Percentiles rank a stretch among this genome's conserved stretches.
Evolutionary conservation across 345 rosid species (phyloP).

Genomic region (Salix koriyanagi): DNA sequence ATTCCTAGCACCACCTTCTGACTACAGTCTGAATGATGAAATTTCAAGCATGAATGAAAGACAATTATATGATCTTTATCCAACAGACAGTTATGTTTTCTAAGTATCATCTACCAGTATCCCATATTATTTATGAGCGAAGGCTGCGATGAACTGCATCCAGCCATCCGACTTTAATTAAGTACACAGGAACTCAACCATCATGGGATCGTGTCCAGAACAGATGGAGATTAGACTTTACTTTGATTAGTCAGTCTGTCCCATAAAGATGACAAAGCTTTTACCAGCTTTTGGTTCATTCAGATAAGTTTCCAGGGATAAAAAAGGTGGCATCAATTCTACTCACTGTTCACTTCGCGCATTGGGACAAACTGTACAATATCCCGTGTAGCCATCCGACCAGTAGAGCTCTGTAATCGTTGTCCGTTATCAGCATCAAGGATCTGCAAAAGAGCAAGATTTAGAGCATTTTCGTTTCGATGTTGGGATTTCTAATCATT

Average conservation of each 20-base stretch:
- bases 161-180: too few species aligned
- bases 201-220: not conserved
- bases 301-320: not conserved
- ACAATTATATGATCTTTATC: too few species aligned
- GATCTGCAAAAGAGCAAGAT: conserved; percentile 32
- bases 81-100: too few species aligned
- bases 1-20: too few species aligned
- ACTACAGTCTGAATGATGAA: too few species aligned
- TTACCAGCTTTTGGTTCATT: not conserved
- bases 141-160: too few species aligned
- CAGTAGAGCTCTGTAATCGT: conserved; percentile 69
- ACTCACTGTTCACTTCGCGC: conserved; percentile 73
- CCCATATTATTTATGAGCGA: too few species aligned
- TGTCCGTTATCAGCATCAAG: conserved; percentile 81
- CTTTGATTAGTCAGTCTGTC: not conserved
- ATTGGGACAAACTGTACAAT: conserved; percentile 84
- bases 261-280: too few species aligned
- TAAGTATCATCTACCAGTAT: too few species aligned
- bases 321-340: not conserved
- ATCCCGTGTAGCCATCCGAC: conserved; percentile 75
- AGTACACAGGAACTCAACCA: too few species aligned
- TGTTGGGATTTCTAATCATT: not conserved
- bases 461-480: not conserved
- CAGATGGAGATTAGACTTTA: not conserved
- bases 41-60: too few species aligned